Evolutionary conservation across 129 eudicot species (phyloP).

Genomic region (Helianthus annuus): DNA sequence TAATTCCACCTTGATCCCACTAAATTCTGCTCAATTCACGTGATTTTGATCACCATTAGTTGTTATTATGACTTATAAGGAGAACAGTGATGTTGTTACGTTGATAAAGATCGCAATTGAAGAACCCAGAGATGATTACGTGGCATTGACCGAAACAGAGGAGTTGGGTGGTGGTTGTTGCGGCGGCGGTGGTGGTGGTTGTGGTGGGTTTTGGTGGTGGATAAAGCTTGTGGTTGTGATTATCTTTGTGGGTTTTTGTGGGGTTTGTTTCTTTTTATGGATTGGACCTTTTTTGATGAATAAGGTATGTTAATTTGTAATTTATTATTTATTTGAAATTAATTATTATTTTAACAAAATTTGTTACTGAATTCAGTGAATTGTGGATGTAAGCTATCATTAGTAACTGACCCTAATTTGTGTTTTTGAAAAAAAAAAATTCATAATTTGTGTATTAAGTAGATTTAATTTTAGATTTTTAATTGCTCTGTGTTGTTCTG

Average conservation of each 20-base stretch:
- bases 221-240: conserved; percentile 63
- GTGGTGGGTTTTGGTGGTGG: conserved; percentile 86
- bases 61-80: conserved; percentile 31
- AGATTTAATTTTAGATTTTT: background rate
- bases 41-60: no score
- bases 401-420: conserved; percentile 10
- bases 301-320: conserved; percentile 45
- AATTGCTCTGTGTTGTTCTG: background rate
- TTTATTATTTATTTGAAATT: background rate
- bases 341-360: background rate
- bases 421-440: background rate
- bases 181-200: conserved; percentile 44
- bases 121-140: conserved; percentile 49
- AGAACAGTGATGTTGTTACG: conserved; percentile 25
- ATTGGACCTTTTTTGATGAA: conserved; percentile 94
- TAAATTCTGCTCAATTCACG: background rate
- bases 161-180: conserved; percentile 17
- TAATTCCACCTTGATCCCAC: conserved; percentile 3
- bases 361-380: background rate
- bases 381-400: background rate
- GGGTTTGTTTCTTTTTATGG: conserved; percentile 75
- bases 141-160: conserved; percentile 40
- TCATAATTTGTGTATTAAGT: background rate
- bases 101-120: conserved; percentile 32
- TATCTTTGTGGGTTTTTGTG: conserved; percentile 56